A percentile compares a stretch with the other conserved stretches of the same genome.
Conservation (phyloP, 345 rosid species). For the Melaleuca alternifolia region DNA sequence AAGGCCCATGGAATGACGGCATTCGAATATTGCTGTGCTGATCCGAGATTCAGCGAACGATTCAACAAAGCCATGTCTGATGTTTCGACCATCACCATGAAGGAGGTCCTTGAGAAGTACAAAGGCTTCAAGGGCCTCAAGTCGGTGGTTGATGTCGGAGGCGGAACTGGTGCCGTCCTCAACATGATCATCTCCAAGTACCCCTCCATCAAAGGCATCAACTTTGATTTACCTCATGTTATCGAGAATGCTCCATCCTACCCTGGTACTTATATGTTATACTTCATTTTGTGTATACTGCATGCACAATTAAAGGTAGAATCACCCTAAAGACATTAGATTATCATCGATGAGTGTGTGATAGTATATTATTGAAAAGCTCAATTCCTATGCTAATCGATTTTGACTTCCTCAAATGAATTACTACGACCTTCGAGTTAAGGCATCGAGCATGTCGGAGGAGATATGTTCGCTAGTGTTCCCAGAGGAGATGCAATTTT, state of each 20-base stretch:
- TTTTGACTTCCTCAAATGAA: neutral
- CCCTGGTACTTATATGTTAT: neutral
- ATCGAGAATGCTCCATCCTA: neutral
- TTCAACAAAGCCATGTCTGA: neutral
- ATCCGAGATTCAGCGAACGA: neutral
- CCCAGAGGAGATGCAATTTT: slow-evolving; percentile 6
- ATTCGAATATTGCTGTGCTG: neutral
- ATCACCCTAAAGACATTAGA: neutral
- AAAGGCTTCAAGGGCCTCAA: slow-evolving; percentile 5
- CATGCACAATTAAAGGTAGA: neutral
- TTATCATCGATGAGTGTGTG: neutral
- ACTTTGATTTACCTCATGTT: slow-evolving; percentile 6
- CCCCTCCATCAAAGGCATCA: slow-evolving; percentile 5
- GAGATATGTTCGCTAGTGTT: slow-evolving; percentile 3
- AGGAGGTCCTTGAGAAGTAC: neutral
- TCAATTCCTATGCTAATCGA: no score
- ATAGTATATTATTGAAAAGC: neutral
- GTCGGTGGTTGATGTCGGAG: slow-evolving; percentile 2
- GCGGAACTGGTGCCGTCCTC: neutral
- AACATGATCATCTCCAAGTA: slow-evolving; percentile 7
- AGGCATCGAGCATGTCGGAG: slow-evolving; percentile 3
- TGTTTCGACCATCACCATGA: neutral
- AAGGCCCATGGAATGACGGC: neutral
- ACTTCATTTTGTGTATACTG: neutral
- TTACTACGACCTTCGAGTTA: neutral